Evolutionary conservation across 179 eudicot genomes (phyloP).

Genomic region (Gypsophila paniculata): DNA sequence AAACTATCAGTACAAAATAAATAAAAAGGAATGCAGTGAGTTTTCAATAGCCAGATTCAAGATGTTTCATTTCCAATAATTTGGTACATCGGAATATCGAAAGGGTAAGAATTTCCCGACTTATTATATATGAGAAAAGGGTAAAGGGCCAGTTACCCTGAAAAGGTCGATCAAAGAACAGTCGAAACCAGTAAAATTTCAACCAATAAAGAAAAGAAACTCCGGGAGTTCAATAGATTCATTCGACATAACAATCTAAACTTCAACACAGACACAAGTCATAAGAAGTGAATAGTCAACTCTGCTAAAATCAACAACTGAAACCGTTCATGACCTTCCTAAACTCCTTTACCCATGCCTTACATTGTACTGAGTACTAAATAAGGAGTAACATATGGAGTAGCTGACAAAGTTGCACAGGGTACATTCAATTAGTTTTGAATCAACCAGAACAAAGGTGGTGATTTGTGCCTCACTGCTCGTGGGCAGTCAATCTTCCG

Average conservation of each 20-base stretch:
- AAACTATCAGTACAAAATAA: too few species aligned
- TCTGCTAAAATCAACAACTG: constrained; percentile 1
- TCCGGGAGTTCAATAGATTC: neutral
- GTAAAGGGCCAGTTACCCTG: neutral
- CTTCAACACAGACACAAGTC: neutral
- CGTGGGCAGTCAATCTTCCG: neutral
- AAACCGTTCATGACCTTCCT: neutral
- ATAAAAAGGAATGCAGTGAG: too few species aligned
- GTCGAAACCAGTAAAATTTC: neutral
- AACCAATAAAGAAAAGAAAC: too few species aligned
- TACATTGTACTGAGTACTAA: constrained; percentile 9
- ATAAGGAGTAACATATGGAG: neutral
- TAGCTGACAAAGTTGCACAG: neutral
- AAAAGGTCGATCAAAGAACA: neutral
- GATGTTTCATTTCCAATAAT: too few species aligned
- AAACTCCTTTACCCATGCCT: neutral
- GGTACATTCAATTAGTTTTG: neutral
- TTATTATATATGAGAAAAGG: too few species aligned
- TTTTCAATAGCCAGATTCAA: too few species aligned
- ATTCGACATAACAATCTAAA: neutral
- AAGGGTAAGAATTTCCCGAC: too few species aligned
- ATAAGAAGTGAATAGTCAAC: neutral
- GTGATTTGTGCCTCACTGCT: neutral
- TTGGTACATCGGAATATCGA: too few species aligned
- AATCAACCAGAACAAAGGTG: neutral